Evolutionary conservation across 78 protist genomes (phyloP).

Genomic region (Anaeramoeba flamelloides): DNA sequence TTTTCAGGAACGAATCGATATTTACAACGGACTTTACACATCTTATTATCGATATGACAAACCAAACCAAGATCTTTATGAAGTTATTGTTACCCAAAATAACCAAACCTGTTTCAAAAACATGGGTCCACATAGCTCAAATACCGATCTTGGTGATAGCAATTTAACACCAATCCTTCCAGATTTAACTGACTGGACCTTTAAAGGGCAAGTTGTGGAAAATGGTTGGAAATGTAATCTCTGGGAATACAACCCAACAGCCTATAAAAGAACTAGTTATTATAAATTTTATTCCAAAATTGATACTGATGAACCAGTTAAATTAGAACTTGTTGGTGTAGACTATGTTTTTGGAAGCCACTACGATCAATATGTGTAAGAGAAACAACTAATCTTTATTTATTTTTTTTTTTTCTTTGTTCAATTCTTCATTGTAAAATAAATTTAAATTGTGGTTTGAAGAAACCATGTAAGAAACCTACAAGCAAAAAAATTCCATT

Average conservation of each 20-base stretch:
- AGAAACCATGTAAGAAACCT: no score
- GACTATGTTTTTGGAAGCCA: not conserved
- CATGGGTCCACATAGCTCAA: not conserved
- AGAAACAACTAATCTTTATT: no score
- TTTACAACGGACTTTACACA: no score
- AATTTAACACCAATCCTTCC: not conserved
- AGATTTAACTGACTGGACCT: not conserved
- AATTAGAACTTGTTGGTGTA: not conserved
- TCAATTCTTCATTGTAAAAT: no score
- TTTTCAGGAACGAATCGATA: no score
- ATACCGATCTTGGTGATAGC: not conserved
- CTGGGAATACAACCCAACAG: not conserved
- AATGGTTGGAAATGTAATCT: not conserved
- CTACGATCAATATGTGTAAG: not conserved
- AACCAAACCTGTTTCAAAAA: not conserved
- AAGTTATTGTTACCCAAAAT: not conserved
- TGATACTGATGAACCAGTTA: not conserved
- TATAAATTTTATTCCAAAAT: not conserved
- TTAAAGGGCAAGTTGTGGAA: not conserved
- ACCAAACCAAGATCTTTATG: no score
- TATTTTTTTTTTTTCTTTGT: no score
- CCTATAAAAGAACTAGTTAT: not conserved
- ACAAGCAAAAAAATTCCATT: no score
- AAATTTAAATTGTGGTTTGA: no score
- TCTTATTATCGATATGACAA: no score